A percentile compares a stretch with the other conserved stretches of the same genome.
Conservation (phyloP, 2,329 filamentous ascomycete genomes). For the Fusarium sp. region DNA sequence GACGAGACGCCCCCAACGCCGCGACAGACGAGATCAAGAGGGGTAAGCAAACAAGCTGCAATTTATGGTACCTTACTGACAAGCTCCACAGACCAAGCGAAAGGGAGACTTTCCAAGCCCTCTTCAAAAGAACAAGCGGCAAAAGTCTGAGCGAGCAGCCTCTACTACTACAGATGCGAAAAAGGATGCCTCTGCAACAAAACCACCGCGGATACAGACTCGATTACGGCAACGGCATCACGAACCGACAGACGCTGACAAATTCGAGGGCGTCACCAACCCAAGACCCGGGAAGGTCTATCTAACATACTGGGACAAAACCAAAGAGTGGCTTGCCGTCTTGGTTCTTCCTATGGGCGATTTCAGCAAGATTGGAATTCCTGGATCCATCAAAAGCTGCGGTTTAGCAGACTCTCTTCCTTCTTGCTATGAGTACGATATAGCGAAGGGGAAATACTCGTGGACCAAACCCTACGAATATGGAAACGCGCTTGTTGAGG, state of each 20-base stretch:
- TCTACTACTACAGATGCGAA: not conserved
- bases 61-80: not conserved
- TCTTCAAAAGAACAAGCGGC: not conserved
- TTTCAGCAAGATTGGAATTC: constrained; percentile 5
- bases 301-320: constrained; percentile 8
- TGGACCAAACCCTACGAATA: constrained; percentile 28
- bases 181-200: not conserved
- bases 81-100: not conserved
- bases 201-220: not conserved
- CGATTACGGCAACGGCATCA: not conserved
- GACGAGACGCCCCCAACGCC: not conserved
- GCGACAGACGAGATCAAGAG: not conserved
- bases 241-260: not conserved
- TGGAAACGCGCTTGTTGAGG: constrained; percentile 4
- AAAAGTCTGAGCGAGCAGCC: not conserved
- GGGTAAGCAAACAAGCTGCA: not conserved
- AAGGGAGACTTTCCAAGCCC: not conserved
- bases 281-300: constrained; percentile 13
- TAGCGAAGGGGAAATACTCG: not conserved
- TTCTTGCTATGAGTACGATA: not conserved
- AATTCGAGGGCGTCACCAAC: constrained; percentile 8
- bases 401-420: constrained; percentile 1
- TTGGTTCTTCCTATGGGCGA: constrained; percentile 8
- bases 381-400: constrained; percentile 3
- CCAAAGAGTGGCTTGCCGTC: constrained; percentile 21